Evolutionary conservation across 2,329 filamentous ascomycete species (phyloP).

Genomic region (Shiraia bambusicola): DNA sequence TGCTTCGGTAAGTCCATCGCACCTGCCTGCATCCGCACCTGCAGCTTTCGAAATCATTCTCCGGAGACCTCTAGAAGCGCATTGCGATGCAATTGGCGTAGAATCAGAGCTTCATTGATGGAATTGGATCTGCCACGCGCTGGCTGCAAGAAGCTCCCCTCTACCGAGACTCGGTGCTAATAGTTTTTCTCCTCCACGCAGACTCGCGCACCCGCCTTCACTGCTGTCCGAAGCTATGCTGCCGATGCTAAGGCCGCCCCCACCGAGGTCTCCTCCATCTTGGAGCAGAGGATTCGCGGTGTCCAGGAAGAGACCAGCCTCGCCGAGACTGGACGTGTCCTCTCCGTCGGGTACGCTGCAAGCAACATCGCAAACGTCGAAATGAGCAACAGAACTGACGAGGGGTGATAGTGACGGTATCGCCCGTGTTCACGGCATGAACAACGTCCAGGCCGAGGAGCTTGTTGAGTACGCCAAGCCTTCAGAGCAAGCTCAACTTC

Average conservation of each 20-base stretch:
- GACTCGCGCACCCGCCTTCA: constrained; percentile 81
- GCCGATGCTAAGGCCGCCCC: constrained; percentile 91
- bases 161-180: constrained; percentile 47
- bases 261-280: constrained; percentile 98
- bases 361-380: constrained; percentile 32
- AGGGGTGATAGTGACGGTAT: constrained; percentile 87
- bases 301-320: constrained; percentile 95
- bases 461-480: constrained; percentile 85
- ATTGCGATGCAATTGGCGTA: constrained; percentile 38
- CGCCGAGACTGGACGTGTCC: constrained; percentile 97
- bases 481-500: constrained; percentile 9
- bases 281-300: constrained; percentile 98
- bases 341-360: constrained; percentile 91
- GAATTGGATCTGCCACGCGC: constrained; percentile 32
- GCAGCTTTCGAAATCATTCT: constrained; percentile 37
- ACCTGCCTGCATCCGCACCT: constrained; percentile 45
- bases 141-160: constrained; percentile 39
- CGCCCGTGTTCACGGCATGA: constrained; percentile 98
- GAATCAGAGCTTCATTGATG: constrained; percentile 41
- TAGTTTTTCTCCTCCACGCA: constrained; percentile 56
- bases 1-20: constrained; percentile 80
- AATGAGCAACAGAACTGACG: constrained; percentile 35
- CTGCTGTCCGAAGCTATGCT: constrained; percentile 85
- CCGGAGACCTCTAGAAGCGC: constrained; percentile 36
- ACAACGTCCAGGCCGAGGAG: constrained; percentile 99